phyloP scores from a whole-genome alignment of 495 filamentous ascomycete species.

The Penicillium waksmanii region DNA sequence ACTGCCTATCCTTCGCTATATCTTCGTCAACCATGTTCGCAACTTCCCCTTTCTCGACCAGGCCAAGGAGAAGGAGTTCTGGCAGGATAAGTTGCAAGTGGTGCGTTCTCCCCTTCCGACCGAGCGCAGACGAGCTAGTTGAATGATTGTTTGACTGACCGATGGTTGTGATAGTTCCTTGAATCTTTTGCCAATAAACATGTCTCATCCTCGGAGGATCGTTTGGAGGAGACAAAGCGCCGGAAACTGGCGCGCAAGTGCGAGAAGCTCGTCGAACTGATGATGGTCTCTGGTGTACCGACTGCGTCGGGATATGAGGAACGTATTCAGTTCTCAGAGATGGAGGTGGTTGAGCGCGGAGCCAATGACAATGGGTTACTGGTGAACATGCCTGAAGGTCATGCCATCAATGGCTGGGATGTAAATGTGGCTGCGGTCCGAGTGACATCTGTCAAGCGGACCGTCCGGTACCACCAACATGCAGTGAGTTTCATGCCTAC shows the following conservation, averaged over 20 bases:
- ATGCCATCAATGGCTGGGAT: slow-evolving; percentile 93
- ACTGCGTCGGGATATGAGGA: slow-evolving; percentile 98
- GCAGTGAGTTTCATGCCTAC: slow-evolving; percentile 61
- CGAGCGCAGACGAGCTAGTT: neutral
- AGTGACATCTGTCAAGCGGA: slow-evolving; percentile 78
- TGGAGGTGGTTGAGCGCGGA: slow-evolving; percentile 92
- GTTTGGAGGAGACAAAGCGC: slow-evolving; percentile 93
- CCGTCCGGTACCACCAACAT: slow-evolving; percentile 88
- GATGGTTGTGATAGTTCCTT: slow-evolving; percentile 66
- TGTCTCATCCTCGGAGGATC: slow-evolving; percentile 95
- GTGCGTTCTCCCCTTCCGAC: slow-evolving; percentile 55
- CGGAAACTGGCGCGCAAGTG: slow-evolving; percentile 90
- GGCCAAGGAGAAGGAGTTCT: slow-evolving; percentile 97
- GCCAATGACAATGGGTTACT: slow-evolving; percentile 88
- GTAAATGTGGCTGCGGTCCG: slow-evolving; percentile 93
- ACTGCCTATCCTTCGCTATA: slow-evolving; percentile 89
- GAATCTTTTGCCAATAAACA: slow-evolving; percentile 98
- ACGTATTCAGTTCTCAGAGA: slow-evolving; percentile 90
- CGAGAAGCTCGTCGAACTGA: slow-evolving; percentile 92
- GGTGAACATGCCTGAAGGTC: slow-evolving; percentile 83
- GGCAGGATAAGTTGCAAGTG: slow-evolving; percentile 97
- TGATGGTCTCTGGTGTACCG: slow-evolving; percentile 98
- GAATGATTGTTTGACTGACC: neutral
- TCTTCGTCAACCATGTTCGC: slow-evolving; percentile 96
- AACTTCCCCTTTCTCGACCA: slow-evolving; percentile 97